Evolutionary conservation across 257 asterid species (phyloP), one percentile per base, ranked within the genome.

Genomic region (Ilex aquifolium): DNA sequence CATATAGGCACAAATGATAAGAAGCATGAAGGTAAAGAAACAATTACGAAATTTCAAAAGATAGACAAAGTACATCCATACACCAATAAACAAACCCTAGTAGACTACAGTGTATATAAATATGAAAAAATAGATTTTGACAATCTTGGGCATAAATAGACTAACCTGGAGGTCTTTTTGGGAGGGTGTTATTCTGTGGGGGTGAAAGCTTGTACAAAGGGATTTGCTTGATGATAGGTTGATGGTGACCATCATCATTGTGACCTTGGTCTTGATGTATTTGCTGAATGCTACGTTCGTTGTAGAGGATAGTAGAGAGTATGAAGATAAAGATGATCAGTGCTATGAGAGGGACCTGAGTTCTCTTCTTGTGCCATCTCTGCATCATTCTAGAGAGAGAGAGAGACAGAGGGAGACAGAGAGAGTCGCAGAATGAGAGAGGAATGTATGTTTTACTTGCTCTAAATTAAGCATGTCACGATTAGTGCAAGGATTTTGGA

Each of bases 301-400:
- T 75, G 71, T 78, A 85, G 60, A 89, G 70, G 17, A 89, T 68
- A 21, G 95, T 72, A 62, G 82, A 61, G 12, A 80, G 75, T 75
- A 92, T 65, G 76, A 82, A 77, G 15, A 73, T 69, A 11, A 86
- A 77, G 52, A 85, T 77, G 36, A 74, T 9, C 13, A 89, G 69
- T 6, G 86, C 84, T 15, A 90, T 27, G 0, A 89, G 64, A 46
- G 96, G 98, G 65, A 82, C 76, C 21, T 80, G 86, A 0, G 76
- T 54, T 64, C 74, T 85, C 72, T 72, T 86, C 86, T 83, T 86
- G 2, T 73, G 88, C 86, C 87, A 85, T 71, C 81, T 81, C 65
- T 81, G 88, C 88, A 79, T 80, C 62, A 50, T 72, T 36, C 42
- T 36, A 36, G 7, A 36, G 5, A 36, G 7, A 36, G 40, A 36